phyloP scores from a whole-genome alignment of 495 filamentous ascomycete genomes.

The Bathelium albidoporum region DNA sequence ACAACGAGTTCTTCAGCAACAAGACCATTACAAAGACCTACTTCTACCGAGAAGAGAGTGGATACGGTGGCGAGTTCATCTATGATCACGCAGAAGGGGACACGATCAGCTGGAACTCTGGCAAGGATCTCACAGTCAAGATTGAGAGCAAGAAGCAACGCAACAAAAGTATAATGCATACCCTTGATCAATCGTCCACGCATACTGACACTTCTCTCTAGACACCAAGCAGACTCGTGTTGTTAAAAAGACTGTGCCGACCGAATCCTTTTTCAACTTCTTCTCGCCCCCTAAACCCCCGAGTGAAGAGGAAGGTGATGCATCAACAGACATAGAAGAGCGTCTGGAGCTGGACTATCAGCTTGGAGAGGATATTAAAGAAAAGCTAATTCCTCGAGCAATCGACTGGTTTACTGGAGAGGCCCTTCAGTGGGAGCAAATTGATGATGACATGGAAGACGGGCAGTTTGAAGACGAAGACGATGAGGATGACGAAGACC shows the following conservation, averaged over 20 bases:
- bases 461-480: slow-evolving; percentile 81
- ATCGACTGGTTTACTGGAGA: slow-evolving; percentile 99
- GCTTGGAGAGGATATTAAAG: slow-evolving; percentile 98
- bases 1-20: slow-evolving; percentile 94
- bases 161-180: slow-evolving; percentile 76
- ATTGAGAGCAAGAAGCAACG: slow-evolving; percentile 98
- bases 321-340: slow-evolving; percentile 86
- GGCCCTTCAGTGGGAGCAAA: slow-evolving; percentile 90
- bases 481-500: slow-evolving; percentile 85
- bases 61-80: slow-evolving; percentile 97
- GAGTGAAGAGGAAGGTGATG: slow-evolving; percentile 63
- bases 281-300: slow-evolving; percentile 91
- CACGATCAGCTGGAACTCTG: slow-evolving; percentile 93
- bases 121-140: slow-evolving; percentile 85
- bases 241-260: slow-evolving; percentile 97
- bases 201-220: slow-evolving; percentile 27
- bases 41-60: slow-evolving; percentile 97
- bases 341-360: slow-evolving; percentile 98
- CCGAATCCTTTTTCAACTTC: slow-evolving; percentile 99
- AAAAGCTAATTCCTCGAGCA: slow-evolving; percentile 97
- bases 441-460: slow-evolving; percentile 78
- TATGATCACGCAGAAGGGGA: slow-evolving; percentile 98
- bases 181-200: not conserved
- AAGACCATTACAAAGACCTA: slow-evolving; percentile 97
- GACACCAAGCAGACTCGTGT: slow-evolving; percentile 98